phyloP scores from a whole-genome alignment of 352 stramenopile species.

The Pythium volutum region DNA sequence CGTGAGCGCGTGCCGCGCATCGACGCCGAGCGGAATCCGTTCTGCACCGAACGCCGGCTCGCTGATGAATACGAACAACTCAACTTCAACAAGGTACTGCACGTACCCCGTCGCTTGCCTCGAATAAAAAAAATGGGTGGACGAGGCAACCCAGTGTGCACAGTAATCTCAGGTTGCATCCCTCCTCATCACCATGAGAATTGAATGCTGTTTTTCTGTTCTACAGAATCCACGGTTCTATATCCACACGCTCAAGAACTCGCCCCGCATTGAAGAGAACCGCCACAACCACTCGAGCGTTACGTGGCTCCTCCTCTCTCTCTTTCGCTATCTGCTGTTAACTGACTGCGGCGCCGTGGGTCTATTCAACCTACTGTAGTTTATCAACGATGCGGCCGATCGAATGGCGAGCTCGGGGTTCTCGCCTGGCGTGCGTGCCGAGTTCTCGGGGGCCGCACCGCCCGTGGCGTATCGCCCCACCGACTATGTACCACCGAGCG shows the following conservation, averaged over 20 bases:
- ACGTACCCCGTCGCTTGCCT: not conserved
- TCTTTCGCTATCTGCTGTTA: not conserved
- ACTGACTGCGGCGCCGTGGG: not conserved
- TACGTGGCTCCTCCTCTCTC: conserved; percentile 7
- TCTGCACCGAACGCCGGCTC: conserved; percentile 68
- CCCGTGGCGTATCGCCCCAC: conserved; percentile 40
- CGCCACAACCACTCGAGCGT: conserved; percentile 77
- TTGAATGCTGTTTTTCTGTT: not conserved
- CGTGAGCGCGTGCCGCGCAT: conserved; percentile 52
- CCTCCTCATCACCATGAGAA: not conserved
- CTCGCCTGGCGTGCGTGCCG: conserved; percentile 40
- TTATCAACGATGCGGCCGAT: conserved; percentile 63
- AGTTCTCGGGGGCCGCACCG: conserved; percentile 43
- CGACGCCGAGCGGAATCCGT: conserved; percentile 64
- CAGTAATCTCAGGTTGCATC: not conserved
- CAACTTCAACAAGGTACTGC: conserved; percentile 77
- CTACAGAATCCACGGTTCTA: conserved; percentile 74
- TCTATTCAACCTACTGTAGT: conserved; percentile 35
- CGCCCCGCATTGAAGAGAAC: conserved; percentile 44
- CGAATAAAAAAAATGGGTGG: not conserved
- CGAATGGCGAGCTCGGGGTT: conserved; percentile 54
- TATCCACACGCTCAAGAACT: conserved; percentile 45
- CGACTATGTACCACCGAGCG: conserved; percentile 39
- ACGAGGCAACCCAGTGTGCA: not conserved
- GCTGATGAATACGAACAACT: conserved; percentile 68